Evolutionary conservation across 1,284 basidiomycete species (phyloP).

Genomic region (Melampsora abietis-canadensis): DNA sequence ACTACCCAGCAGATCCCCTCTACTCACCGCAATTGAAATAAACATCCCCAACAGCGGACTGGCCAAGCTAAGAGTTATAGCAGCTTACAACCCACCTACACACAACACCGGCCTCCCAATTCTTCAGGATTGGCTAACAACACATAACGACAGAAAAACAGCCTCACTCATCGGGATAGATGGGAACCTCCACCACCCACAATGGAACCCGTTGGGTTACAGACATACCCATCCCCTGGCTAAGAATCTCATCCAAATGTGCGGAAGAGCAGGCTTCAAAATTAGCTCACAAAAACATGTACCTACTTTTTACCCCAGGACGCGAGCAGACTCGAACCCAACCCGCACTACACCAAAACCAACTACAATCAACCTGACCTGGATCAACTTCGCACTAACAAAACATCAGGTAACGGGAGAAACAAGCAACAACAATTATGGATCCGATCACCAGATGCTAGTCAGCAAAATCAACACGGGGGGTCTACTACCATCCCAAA

Average conservation of each 20-base stretch:
- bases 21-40: neutral
- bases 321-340: neutral
- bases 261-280: neutral
- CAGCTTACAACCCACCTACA: neutral
- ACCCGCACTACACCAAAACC: too few relatives aligned
- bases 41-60: neutral
- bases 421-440: neutral
- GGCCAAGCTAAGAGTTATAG: neutral
- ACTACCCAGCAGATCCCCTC: neutral
- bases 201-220: constrained; percentile 7
- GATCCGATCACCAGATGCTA: neutral
- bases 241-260: neutral
- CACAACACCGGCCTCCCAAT: neutral
- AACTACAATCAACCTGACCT: neutral
- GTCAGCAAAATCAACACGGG: neutral
- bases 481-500: neutral
- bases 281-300: neutral
- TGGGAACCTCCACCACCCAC: constrained; percentile 12
- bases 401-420: neutral
- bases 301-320: neutral
- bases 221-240: neutral
- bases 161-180: constrained; percentile 5
- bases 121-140: neutral
- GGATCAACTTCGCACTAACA: neutral
- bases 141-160: neutral